Base-by-base conservation (phyloP, 1,284 basidiomycete genomes). In the Tilletiopsis washingtonensis region DNA sequence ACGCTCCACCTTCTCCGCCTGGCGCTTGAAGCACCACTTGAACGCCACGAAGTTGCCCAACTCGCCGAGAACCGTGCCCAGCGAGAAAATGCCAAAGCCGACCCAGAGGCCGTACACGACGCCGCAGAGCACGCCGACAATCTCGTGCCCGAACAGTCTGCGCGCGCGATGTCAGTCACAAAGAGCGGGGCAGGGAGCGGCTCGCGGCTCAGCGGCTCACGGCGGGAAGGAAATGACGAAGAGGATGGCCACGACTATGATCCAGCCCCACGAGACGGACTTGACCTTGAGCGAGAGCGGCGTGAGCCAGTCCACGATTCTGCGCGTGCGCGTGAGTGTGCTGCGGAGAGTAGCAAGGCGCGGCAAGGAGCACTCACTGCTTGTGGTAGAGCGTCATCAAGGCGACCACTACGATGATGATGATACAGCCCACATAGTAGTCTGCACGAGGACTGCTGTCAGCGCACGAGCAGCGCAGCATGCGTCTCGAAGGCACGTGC, bases 81-180 rank as follows among this genome's bases (percentile, higher is more conserved):
- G 47, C 7, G 53, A 43, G 9, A 64, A 56, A 21, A 70, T 61
- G 17, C 61, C 68, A 27, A 73, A 70, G 0, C 64, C 68, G 38
- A 68, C 63, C 68, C 68, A 70, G 17, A 70, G 51, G 3, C 64
- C 64, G 39, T 68, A 68, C 1, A 86, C 83, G n/a, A 86, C 72
- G n/a, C 85, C 85, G 62, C 82, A 83, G 7, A 87, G 75, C 34
- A 87, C 78, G 5, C 81, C 82, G 23, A 87, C 79, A 55, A 86
- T 83, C 75, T 87, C 85, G 57, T 85, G 84, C 4, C 84, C 84
- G 58, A 86, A 86, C 11, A 86, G 76, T n/a, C n/a, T n/a, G n/a
- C n/a, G n/a, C n/a, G n/a, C n/a, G n/a, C n/a, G n/a, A n/a, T n/a
- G n/a, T 12, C 49, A n/a, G n/a, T n/a, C 54, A 4, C 64, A 53